Conservation (phyloP, 257 asterid genomes). For the Nicotiana tomentosiformis region DNA sequence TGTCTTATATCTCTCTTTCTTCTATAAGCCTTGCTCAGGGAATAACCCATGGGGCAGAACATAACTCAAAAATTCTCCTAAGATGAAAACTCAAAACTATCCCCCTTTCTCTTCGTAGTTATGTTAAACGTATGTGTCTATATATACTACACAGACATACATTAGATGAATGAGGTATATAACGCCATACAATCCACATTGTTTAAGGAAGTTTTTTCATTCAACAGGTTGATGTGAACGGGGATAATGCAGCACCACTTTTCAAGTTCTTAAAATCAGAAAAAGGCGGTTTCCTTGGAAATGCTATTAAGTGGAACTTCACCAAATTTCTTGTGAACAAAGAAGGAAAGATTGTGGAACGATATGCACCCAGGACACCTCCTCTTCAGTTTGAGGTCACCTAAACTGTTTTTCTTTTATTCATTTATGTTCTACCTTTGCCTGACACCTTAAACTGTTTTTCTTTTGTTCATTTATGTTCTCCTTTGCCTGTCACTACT, state of each 20-base stretch:
- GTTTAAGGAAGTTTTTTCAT: background rate
- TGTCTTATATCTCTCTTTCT: background rate
- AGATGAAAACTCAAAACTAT: background rate
- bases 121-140: background rate
- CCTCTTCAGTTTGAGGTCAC: constrained; percentile 75
- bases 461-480: background rate
- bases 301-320: constrained; percentile 85
- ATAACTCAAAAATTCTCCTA: background rate
- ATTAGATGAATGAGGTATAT: no score
- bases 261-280: constrained; percentile 75
- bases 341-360: constrained; percentile 64
- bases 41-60: background rate
- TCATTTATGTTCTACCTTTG: background rate
- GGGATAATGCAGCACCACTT: constrained; percentile 62
- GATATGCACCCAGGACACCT: constrained; percentile 67
- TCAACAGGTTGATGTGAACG: constrained; percentile 70
- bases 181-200: background rate
- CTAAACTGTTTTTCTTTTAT: background rate
- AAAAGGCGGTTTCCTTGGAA: constrained; percentile 51
- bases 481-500: background rate
- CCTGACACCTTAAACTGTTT: background rate
- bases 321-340: constrained; percentile 72
- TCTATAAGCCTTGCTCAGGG: background rate
- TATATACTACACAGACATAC: no score
- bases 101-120: background rate